Percentiles rank a stretch among this genome's conserved stretches.
phyloP scores from a whole-genome alignment of 177 flowering plant species.

The Vitis hybrid region DNA sequence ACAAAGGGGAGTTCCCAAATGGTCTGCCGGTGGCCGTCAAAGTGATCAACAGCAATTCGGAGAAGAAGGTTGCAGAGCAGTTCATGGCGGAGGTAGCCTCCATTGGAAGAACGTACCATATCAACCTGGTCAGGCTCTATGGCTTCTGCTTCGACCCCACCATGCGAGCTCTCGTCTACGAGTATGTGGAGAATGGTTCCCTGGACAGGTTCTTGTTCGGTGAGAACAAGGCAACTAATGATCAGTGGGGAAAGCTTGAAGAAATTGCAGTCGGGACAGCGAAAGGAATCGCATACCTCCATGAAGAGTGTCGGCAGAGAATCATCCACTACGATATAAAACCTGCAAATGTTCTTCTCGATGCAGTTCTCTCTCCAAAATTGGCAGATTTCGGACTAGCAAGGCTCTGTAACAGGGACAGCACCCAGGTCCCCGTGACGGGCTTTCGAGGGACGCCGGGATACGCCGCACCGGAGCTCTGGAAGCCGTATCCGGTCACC shows the following conservation, averaged over 20 bases:
- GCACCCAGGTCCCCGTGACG: conserved; percentile 1
- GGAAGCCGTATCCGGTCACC: background rate
- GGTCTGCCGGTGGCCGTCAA: conserved; percentile 4
- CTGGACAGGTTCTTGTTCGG: background rate
- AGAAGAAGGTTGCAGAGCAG: conserved; percentile 1
- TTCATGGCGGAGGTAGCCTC: conserved; percentile 4
- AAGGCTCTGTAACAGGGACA: conserved; percentile 4
- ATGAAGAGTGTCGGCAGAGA: conserved; percentile 5
- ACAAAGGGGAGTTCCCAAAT: background rate
- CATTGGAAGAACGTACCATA: conserved; percentile 7
- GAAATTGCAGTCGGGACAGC: conserved; percentile 5
- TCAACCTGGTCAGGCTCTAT: conserved; percentile 1
- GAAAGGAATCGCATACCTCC: conserved; percentile 4
- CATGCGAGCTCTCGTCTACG: background rate
- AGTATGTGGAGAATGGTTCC: conserved; percentile 6
- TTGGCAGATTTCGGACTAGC: conserved; percentile 7
- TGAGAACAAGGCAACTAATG: background rate
- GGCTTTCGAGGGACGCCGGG: conserved; percentile 2
- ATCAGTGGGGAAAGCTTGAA: background rate
- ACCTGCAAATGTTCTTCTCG: background rate
- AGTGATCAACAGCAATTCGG: conserved; percentile 1
- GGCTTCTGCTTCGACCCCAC: conserved; percentile 6
- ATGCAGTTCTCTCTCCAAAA: background rate
- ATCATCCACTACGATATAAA: conserved; percentile 6
- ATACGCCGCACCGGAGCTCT: conserved; percentile 6